These are phyloP conservation scores for Paecilomyces sp. DNA, from an alignment of 2,329 filamentous ascomycete species.

Conservation along the genomic window DNA sequence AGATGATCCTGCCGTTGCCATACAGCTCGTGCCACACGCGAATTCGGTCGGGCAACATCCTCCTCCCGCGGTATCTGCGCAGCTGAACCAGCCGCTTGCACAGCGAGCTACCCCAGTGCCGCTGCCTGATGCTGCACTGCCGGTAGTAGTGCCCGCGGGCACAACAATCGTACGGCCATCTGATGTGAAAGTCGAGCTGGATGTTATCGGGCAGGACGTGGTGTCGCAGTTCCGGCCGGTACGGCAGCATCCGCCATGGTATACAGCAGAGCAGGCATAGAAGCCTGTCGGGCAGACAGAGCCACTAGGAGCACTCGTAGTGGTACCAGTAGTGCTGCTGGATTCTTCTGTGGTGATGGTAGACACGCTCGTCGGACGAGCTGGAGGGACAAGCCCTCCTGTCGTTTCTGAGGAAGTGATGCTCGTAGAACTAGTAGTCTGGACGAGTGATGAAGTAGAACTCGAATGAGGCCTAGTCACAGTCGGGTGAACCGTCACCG, in stretches of 20 bases:
- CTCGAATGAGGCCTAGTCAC: conserved; percentile 17
- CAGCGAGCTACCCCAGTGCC: conserved; percentile 44
- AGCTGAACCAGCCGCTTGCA: conserved; percentile 72
- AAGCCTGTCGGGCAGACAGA: conserved; percentile 74
- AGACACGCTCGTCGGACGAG: conserved; percentile 29
- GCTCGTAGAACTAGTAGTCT: conserved; percentile 30
- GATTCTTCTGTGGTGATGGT: conserved; percentile 31
- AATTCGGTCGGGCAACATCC: conserved; percentile 82
- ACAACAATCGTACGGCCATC: conserved; percentile 66
- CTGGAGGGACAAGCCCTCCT: conserved; percentile 26
- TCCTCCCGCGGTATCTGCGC: conserved; percentile 57
- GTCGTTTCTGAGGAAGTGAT: conserved; percentile 27
- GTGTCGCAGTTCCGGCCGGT: conserved; percentile 78
- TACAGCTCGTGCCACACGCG: conserved; percentile 67
- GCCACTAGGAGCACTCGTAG: conserved; percentile 22
- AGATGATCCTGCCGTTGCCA: conserved; percentile 42
- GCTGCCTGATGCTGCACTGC: conserved; percentile 25
- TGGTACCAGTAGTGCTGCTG: conserved; percentile 13
- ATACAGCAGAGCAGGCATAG: conserved; percentile 80
- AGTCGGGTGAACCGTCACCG: conserved; percentile 26
- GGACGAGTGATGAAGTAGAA: conserved; percentile 27
- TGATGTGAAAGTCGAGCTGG: conserved; percentile 57
- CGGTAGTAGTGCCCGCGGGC: conserved; percentile 38
- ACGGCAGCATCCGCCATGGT: conserved; percentile 78
- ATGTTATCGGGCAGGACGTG: conserved; percentile 65